Evolutionary conservation across 345 rosid genomes (phyloP), one percentile per base, ranked within the genome.

Genomic region (Anastatica hierochuntica): DNA sequence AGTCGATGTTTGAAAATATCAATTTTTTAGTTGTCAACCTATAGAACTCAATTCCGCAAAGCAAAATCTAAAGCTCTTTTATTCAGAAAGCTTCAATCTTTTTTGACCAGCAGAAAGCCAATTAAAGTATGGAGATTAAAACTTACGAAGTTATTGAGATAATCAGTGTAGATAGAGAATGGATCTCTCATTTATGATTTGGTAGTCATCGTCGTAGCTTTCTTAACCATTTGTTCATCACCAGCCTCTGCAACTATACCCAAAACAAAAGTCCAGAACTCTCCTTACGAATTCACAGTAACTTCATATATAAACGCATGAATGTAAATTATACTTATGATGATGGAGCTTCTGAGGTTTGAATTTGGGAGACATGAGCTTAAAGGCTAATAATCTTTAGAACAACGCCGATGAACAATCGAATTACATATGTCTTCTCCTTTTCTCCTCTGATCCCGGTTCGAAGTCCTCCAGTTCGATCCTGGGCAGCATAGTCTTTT

Each of bases 71-170:
- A 21, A 21, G 24, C 5, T 21, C 5, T 21, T n/a, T 3, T 1
- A 29, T 8, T 8, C 43, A 14, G 18, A 41, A 41, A 57, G 13
- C 0, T 40, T 49, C 21, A 24, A 56, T 4, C 37, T 20, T n/a
- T n/a, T n/a, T n/a, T n/a, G n/a, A n/a, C n/a, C n/a, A n/a, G n/a
- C n/a, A n/a, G n/a, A n/a, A n/a, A n/a, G n/a, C n/a, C n/a, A n/a
- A 12, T 4, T 13, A 44, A 38, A 58, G 1, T 0, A 40, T 47
- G 2, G 29, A 56, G n/a, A 26, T 23, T 7, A 39, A 12, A 46
- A 40, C 46, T 54, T 70, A 86, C 95, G 2, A 84, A 83, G 51
- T 68, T 50, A 24, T 87, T 87, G 63, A 87, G 87, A 63, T 74
- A 74, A 14, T 76, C 85, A 33, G 85, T 78, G 66, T 84, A 74